Evolutionary conservation across 208 protist species (phyloP).

Genomic region (Herpetomonas muscarum): DNA sequence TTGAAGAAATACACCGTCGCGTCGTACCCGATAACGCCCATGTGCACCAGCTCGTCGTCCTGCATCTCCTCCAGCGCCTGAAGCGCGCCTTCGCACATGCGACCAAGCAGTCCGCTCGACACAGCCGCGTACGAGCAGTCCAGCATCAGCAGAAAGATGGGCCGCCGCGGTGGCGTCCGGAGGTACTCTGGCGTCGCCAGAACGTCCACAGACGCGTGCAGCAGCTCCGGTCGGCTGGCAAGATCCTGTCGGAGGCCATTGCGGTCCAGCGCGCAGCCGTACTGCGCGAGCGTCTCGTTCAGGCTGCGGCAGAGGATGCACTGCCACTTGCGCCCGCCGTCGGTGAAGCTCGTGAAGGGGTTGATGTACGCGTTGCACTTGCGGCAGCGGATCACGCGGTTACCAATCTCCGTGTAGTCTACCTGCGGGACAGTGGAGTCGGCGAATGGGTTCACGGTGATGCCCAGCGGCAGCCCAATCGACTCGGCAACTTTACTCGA

Average conservation of each 20-base stretch:
- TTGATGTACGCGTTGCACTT: constrained; percentile 97
- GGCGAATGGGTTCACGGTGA: constrained; percentile 75
- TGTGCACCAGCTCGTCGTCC: constrained; percentile 80
- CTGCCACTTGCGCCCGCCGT: constrained; percentile 90
- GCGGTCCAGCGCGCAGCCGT: constrained; percentile 84
- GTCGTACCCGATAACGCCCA: constrained; percentile 76
- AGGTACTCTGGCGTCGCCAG: constrained; percentile 96
- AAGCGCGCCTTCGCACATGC: constrained; percentile 63
- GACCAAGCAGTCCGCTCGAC: constrained; percentile 74
- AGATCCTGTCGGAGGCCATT: constrained; percentile 81
- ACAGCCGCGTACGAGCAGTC: constrained; percentile 92
- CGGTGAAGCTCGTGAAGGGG: constrained; percentile 95
- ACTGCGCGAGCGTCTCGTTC: constrained; percentile 86
- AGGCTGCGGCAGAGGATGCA: constrained; percentile 93
- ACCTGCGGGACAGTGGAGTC: constrained; percentile 56
- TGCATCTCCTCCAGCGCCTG: constrained; percentile 68
- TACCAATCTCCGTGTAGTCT: constrained; percentile 56
- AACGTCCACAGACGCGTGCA: constrained; percentile 89
- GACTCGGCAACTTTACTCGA: constrained; percentile 50
- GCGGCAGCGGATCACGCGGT: constrained; percentile 75
- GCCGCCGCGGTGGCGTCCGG: constrained; percentile 83
- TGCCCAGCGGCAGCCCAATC: constrained; percentile 63
- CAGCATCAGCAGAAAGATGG: constrained; percentile 93
- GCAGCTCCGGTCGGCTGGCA: constrained; percentile 83
- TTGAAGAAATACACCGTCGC: constrained; percentile 94